A percentile compares a stretch with the other conserved stretches of the same genome.
These are phyloP conservation scores for Aspergillus saccharolyticus DNA, from an alignment of 495 filamentous ascomycete genomes.

Conservation along the genomic window DNA sequence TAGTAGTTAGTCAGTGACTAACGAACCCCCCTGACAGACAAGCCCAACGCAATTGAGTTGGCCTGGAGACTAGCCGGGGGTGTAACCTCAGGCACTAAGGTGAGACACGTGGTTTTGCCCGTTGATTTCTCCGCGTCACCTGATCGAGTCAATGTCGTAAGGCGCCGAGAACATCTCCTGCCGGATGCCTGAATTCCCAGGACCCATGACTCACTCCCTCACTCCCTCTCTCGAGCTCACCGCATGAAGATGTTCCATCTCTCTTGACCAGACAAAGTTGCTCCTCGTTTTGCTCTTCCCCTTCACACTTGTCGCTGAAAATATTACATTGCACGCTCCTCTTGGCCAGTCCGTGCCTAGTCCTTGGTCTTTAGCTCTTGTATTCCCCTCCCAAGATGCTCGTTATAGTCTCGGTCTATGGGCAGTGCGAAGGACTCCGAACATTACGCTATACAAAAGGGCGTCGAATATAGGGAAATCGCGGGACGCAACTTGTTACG, in stretches of 20 bases:
- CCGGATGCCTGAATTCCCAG: neutral
- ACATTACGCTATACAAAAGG: neutral
- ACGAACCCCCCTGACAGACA: neutral
- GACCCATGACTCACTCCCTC: neutral
- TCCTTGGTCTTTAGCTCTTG: neutral
- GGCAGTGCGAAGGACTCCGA: neutral
- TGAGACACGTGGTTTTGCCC: neutral
- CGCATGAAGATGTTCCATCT: neutral
- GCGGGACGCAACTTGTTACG: too few relatives aligned
- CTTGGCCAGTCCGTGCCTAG: neutral
- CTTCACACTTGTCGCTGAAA: neutral
- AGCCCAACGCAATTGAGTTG: neutral
- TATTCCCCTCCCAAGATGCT: neutral
- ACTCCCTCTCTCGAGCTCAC: too few relatives aligned
- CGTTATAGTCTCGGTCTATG: neutral
- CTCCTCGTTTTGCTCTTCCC: neutral
- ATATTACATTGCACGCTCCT: neutral
- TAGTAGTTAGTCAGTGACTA: too few relatives aligned
- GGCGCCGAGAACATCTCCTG: neutral
- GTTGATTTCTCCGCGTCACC: neutral
- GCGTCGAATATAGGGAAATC: neutral
- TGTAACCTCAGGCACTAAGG: neutral
- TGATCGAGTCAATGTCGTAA: constrained; percentile 7
- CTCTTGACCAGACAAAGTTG: neutral
- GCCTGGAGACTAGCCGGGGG: neutral